phyloP scores from a whole-genome alignment of 805 yeast species.

The Metschnikowia borealis region DNA sequence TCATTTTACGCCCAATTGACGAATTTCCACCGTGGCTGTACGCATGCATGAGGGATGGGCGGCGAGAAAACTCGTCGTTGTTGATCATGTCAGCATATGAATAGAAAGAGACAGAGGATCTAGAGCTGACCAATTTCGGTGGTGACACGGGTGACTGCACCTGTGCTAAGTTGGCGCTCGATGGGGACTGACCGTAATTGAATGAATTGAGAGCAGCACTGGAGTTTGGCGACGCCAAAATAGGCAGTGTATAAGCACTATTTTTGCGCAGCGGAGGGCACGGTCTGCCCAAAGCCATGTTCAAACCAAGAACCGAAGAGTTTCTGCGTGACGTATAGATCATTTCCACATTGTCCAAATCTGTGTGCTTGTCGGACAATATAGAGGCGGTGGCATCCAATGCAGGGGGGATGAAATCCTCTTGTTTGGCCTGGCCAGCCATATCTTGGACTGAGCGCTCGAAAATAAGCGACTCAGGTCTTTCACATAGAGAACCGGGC shows the following conservation, averaged over 20 bases:
- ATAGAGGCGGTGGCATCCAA: conserved; percentile 72
- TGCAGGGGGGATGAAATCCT: conserved; percentile 77
- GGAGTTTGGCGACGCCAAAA: conserved; percentile 10
- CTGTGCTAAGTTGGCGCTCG: conserved; percentile 8
- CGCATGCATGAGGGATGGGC: conserved; percentile 51
- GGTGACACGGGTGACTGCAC: conserved; percentile 35
- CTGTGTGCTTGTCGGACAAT: conserved; percentile 54
- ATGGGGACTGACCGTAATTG: conserved; percentile 6
- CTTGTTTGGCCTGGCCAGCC: conserved; percentile 34
- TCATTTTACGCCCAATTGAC: conserved; percentile 20
- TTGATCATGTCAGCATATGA: conserved; percentile 78
- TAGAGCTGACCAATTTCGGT: conserved; percentile 33
- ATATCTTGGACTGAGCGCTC: conserved; percentile 42
- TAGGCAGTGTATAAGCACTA: conserved; percentile 18
- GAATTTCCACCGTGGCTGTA: conserved; percentile 34
- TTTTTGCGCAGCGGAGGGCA: conserved; percentile 39
- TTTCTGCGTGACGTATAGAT: conserved; percentile 56
- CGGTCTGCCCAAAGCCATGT: conserved; percentile 47
- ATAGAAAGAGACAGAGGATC: conserved; percentile 50
- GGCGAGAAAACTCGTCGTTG: conserved; percentile 60
- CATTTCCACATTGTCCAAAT: conserved; percentile 68
- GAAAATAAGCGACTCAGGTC: conserved; percentile 30
- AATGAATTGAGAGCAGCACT: conserved; percentile 5
- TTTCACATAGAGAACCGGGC: conserved; percentile 13
- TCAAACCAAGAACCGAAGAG: conserved; percentile 47